Conservation (phyloP, 768 basidiomycete genomes). For the Glaciozyma martinii region DNA sequence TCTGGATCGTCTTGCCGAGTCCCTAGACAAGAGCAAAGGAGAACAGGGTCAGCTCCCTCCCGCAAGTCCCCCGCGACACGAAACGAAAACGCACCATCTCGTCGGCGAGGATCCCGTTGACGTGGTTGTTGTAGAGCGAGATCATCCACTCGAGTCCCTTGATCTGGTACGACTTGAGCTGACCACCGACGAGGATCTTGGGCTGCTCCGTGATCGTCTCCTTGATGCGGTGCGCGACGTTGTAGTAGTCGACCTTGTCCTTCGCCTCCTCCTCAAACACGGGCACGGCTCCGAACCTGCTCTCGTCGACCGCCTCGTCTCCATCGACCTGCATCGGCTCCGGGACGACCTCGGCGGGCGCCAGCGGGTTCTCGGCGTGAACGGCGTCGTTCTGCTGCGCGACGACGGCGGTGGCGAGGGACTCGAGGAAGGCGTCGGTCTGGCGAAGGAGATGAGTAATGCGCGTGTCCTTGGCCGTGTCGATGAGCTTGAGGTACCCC, state of each 20-base stretch:
- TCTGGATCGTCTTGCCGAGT: constrained; percentile 72
- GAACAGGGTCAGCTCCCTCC: background rate
- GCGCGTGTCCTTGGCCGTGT: constrained; percentile 97
- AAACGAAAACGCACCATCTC: constrained; percentile 35
- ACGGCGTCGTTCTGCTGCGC: constrained; percentile 74
- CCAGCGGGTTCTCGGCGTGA: constrained; percentile 52
- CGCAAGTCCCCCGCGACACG: background rate
- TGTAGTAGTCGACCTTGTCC: constrained; percentile 89
- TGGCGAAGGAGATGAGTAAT: constrained; percentile 92
- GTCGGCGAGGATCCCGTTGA: constrained; percentile 38
- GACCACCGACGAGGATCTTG: constrained; percentile 69
- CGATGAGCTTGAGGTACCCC: constrained; percentile 98
- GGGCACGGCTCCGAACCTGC: constrained; percentile 70
- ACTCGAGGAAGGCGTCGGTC: constrained; percentile 90
- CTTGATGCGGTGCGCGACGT: constrained; percentile 82
- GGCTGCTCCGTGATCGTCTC: constrained; percentile 79
- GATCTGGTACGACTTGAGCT: constrained; percentile 72
- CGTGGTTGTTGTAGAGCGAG: constrained; percentile 36
- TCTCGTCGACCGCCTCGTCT: constrained; percentile 53
- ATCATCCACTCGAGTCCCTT: constrained; percentile 38
- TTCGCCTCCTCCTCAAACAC: constrained; percentile 51
- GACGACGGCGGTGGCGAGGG: constrained; percentile 83
- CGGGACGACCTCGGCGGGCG: constrained; percentile 56
- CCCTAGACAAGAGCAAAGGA: constrained; percentile 18
- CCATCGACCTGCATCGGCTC: constrained; percentile 42